phyloP scores from a whole-genome alignment of 2,329 filamentous ascomycete species.

The Magnaporthiopsis rhizophila region DNA sequence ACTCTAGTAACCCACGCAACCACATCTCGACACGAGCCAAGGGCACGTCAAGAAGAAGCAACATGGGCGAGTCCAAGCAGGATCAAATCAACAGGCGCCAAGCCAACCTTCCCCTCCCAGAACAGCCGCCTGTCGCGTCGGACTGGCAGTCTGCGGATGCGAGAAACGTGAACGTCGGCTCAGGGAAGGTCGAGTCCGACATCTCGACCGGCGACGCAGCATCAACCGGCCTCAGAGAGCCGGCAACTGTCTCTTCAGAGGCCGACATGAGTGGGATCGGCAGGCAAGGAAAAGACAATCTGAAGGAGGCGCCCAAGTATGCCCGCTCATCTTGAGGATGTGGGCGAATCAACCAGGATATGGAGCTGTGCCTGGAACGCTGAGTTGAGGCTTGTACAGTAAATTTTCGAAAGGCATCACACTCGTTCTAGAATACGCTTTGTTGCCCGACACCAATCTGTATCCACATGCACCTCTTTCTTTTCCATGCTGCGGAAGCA shows the following conservation, averaged over 20 bases:
- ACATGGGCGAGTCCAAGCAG: conserved; percentile 45
- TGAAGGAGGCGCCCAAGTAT: not conserved
- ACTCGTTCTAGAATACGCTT: no score
- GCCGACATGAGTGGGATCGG: conserved; percentile 53
- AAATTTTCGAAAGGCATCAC: no score
- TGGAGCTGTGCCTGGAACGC: not conserved
- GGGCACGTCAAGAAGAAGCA: not conserved
- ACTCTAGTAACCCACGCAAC: not conserved
- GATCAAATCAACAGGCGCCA: conserved; percentile 60
- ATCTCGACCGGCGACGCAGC: conserved; percentile 42
- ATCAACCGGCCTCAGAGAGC: conserved; percentile 46
- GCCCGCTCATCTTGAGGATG: not conserved
- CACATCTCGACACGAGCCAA: not conserved
- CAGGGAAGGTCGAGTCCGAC: conserved; percentile 44
- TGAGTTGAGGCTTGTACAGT: not conserved
- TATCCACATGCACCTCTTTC: no score
- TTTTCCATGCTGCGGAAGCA: no score
- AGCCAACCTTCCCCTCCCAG: conserved; percentile 70
- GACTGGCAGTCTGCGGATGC: conserved; percentile 71
- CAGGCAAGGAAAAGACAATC: conserved; percentile 50
- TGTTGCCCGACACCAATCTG: no score
- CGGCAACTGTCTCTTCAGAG: conserved; percentile 46
- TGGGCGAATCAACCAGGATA: no score
- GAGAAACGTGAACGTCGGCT: conserved; percentile 61
- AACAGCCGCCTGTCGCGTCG: conserved; percentile 65